A percentile compares a stretch with the other conserved stretches of the same genome.
Evolutionary conservation across 2,329 filamentous ascomycete species (phyloP).

Genomic region (Claviceps maximensis): DNA sequence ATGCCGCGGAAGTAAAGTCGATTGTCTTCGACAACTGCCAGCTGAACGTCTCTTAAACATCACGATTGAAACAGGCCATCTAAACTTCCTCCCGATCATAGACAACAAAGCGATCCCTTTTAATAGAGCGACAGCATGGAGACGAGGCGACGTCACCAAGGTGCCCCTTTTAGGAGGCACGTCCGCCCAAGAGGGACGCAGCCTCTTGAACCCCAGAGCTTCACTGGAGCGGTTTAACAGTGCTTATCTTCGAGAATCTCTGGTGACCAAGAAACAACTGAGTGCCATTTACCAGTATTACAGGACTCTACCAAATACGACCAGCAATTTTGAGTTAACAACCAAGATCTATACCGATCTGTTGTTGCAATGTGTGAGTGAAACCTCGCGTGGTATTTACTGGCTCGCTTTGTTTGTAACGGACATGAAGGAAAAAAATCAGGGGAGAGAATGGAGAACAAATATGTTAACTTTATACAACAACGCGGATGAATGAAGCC

Average conservation of each 20-base stretch:
- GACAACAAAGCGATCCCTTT: conserved; percentile 11
- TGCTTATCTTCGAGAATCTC: conserved; percentile 7
- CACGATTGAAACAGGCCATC: conserved; percentile 2
- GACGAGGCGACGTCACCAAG: conserved; percentile 5
- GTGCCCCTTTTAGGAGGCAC: conserved; percentile 15
- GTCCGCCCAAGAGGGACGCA: conserved; percentile 13
- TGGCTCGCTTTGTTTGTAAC: neutral
- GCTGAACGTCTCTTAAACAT: conserved; percentile 8
- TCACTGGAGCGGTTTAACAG: conserved; percentile 10
- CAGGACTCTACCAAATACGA: conserved; percentile 3
- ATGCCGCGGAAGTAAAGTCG: conserved; percentile 8
- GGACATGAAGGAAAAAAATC: neutral
- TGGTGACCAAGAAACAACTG: conserved; percentile 6
- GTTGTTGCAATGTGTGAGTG: conserved; percentile 15
- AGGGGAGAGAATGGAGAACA: neutral
- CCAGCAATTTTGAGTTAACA: conserved; percentile 14
- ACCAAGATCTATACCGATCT: conserved; percentile 16
- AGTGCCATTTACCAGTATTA: conserved; percentile 11
- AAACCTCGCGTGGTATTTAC: neutral
- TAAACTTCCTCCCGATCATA: conserved; percentile 7
- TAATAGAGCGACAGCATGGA: conserved; percentile 11
- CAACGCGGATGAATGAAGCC: conserved; percentile 10
- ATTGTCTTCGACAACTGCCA: conserved; percentile 12
- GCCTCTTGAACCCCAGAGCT: conserved; percentile 12
- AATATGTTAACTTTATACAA: neutral